Base-by-base conservation (phyloP, 2,329 filamentous ascomycete species). In the Ascochyta lentis region DNA sequence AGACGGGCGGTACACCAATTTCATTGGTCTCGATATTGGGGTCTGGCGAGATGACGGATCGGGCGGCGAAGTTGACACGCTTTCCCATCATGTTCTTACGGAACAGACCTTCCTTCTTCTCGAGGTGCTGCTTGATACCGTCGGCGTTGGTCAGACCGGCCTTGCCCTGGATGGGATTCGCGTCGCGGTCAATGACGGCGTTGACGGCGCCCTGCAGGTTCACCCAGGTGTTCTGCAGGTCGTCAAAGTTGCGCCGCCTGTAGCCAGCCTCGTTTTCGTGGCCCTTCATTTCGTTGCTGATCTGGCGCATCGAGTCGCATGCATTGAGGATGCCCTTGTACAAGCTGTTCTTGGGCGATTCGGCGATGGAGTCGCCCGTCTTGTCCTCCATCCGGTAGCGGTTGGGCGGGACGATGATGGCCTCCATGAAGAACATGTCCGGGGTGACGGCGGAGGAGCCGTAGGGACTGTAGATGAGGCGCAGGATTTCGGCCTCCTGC, bases 51-150 rank as follows among this genome's bases (percentile, higher is more conserved):
- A 99, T 99, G 74, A 99, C 95, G 83, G 91, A 96, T 75, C 95
- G 89, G 34, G 95, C 95, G 45, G 95, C 95, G 74, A 95, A 98
- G 76, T 99, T 98, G 79, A 99, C 95, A 81, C 95, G 92, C 82
- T 99, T 99, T 58, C 95, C 95, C 95, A 99, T 99, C 95, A 99
- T 98, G 78, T 99, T 97, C 81, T 96, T 98, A 68, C 95, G 85
- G 82, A 99, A 99, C 27, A 99, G 83, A 63, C 95, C 95, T 72
- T 99, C 96, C 78, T 99, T 99, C 83, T 99, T 99, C 78, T 99
- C 95, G 26, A 99, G 83, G 72, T 93, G 90, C 73, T 99, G 95
- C 79, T 99, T 99, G 79, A 99, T 96, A 66, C 96, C 95, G 61
- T 96, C 93, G 59, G 96, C 91, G 49, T 91, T 89, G 52, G 88